Base-by-base conservation (phyloP, 106 monocot species). In the Chionographis japonica region DNA sequence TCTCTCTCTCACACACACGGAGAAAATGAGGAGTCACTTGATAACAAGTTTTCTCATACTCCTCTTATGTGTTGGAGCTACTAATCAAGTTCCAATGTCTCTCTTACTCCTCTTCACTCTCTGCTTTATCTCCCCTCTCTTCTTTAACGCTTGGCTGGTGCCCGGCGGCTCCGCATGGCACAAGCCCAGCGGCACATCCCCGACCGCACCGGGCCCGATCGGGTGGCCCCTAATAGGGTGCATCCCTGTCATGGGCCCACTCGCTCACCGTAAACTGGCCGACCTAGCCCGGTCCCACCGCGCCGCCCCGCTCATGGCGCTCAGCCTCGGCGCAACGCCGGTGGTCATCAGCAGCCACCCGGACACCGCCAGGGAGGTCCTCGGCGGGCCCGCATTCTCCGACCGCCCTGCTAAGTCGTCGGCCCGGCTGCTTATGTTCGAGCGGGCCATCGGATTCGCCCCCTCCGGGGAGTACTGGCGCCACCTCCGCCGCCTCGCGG, bases 381-480 rank as follows among this genome's bases (percentile, higher is more conserved):
- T 82, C 5, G 69, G 51, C 53, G 27, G 73, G 3, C 9, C 68
- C 0, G 77, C 77, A 62, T 82, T 82, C 72, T 40, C 72, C 15
- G 81, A 82, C 57, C 67, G 81, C 12, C 81, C 81, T 2, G 12
- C 40, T 10, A 82, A 77, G 54, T 6, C 43, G 37, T 69, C 77
- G 0, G 77, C 82, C 6, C 50, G 60, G 12, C 52, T 74, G 17
- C 82, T 82, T 17, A 68, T 82, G 73, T 82, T 82, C 69, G 73
- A 82, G 39, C 61, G 82, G n/a, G 82, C 82, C 15, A 77, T 82
- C 50, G 82, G 82, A 20, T 82, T 82, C 52, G 67, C 77, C 27
- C 82, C 82, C 10, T 62, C 72, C 39, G 82, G 82, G 4, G 69
- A 74, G 12, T 65, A 82, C 68, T 82, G 82, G 82, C 72, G 72